Conservation (phyloP, 768 basidiomycete species). For the Lentinula boryana region DNA sequence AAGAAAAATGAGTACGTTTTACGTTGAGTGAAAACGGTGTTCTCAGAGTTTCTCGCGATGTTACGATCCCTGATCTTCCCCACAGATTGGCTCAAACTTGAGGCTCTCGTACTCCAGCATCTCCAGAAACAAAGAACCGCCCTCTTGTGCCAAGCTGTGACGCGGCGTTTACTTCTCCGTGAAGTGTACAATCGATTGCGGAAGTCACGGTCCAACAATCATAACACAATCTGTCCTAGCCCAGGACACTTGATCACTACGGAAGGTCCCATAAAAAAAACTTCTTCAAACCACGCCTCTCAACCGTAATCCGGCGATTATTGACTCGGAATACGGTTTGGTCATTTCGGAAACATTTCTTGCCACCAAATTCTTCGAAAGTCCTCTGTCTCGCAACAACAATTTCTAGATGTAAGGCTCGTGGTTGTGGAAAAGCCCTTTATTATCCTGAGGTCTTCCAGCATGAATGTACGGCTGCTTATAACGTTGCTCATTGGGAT, state of each 20-base stretch:
- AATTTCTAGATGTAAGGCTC: not conserved
- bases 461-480: not conserved
- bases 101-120: not conserved
- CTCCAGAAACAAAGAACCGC: not conserved
- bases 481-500: not conserved
- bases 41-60: too few species aligned
- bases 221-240: not conserved
- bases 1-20: not conserved
- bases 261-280: not conserved
- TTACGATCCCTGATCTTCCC: not conserved
- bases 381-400: not conserved
- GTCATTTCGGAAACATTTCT: not conserved
- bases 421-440: not conserved
- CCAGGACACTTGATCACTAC: not conserved
- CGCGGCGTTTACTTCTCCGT: not conserved
- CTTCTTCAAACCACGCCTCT: not conserved
- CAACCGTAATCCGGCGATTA: not conserved
- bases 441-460: not conserved
- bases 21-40: not conserved
- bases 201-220: too few species aligned
- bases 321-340: not conserved
- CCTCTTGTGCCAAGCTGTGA: not conserved
- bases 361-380: not conserved
- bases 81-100: not conserved
- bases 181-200: not conserved